Evolutionary conservation across 2,329 filamentous ascomycete genomes (phyloP).

Genomic region (Lomentospora prolificans): DNA sequence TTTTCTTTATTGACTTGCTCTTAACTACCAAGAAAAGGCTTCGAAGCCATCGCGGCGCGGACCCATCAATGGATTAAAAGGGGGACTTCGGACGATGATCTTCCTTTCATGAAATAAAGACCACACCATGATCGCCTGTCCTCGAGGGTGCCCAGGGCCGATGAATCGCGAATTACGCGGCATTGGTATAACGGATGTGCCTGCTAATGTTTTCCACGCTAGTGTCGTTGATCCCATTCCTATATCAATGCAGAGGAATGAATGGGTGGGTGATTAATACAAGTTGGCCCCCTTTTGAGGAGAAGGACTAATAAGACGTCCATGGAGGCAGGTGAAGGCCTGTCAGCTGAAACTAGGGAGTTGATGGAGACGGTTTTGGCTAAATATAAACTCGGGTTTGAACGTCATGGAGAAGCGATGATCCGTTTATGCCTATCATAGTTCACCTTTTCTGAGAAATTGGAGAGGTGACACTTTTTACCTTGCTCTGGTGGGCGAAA

Average conservation of each 20-base stretch:
- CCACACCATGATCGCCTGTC: background rate
- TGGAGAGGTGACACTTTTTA: background rate
- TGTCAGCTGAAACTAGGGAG: background rate
- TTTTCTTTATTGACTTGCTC: too few relatives aligned
- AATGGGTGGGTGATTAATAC: background rate
- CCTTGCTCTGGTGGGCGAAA: background rate
- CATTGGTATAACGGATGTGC: background rate
- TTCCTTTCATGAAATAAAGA: background rate
- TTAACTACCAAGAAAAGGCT: too few relatives aligned
- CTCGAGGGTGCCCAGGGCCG: too few relatives aligned
- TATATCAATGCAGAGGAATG: background rate
- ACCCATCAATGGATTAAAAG: background rate
- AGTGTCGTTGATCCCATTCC: too few relatives aligned
- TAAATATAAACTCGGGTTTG: constrained; percentile 8
- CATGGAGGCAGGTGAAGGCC: background rate
- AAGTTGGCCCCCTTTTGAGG: background rate
- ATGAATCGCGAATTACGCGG: background rate
- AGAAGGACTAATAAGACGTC: background rate
- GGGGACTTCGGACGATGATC: background rate
- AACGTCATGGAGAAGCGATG: background rate
- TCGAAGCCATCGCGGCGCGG: too few relatives aligned
- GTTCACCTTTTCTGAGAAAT: background rate
- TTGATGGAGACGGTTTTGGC: constrained; percentile 2
- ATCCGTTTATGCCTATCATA: constrained; percentile 2
- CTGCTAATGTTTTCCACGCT: too few relatives aligned